Evolutionary conservation across 2,329 filamentous ascomycete genomes (phyloP).

Genomic region (Arthrobotrys iridis): DNA sequence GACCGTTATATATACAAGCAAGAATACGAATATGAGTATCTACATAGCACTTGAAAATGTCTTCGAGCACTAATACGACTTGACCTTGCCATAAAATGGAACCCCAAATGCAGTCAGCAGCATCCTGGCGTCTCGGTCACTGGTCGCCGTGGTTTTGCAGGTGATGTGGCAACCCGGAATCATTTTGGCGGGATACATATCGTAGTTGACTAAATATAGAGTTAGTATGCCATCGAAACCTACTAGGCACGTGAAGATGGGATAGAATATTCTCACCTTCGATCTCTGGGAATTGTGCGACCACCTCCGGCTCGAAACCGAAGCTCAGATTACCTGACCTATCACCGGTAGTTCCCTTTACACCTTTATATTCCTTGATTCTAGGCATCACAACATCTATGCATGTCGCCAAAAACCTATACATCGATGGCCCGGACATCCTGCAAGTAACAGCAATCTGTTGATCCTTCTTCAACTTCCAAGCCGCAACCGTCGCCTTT

Average conservation of each 20-base stretch:
- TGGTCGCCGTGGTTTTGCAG: conserved; percentile 83
- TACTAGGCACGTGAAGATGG: too few relatives aligned
- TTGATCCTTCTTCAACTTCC: conserved; percentile 76
- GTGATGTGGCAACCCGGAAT: conserved; percentile 86
- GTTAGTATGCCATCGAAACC: conserved; percentile 54
- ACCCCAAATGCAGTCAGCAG: conserved; percentile 77
- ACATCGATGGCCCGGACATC: conserved; percentile 80
- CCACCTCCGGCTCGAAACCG: conserved; percentile 78
- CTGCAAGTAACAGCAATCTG: conserved; percentile 80
- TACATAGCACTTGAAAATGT: conserved; percentile 7
- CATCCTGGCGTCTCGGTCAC: conserved; percentile 83
- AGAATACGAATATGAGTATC: conserved; percentile 22
- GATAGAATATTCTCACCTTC: conserved; percentile 78
- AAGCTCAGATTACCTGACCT: conserved; percentile 86
- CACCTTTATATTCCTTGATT: conserved; percentile 94
- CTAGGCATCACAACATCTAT: conserved; percentile 89
- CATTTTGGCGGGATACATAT: conserved; percentile 74
- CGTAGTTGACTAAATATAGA: conserved; percentile 56
- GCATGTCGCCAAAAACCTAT: conserved; percentile 89
- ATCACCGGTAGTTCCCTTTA: conserved; percentile 81
- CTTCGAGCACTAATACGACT: conserved; percentile 19
- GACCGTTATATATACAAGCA: conserved; percentile 25
- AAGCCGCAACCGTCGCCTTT: conserved; percentile 76
- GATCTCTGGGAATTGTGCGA: conserved; percentile 89
- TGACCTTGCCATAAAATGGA: conserved; percentile 81